These are phyloP conservation scores for Fusarium pseudonygamai DNA, from an alignment of 2,329 filamentous ascomycete genomes.

Conservation along the genomic window DNA sequence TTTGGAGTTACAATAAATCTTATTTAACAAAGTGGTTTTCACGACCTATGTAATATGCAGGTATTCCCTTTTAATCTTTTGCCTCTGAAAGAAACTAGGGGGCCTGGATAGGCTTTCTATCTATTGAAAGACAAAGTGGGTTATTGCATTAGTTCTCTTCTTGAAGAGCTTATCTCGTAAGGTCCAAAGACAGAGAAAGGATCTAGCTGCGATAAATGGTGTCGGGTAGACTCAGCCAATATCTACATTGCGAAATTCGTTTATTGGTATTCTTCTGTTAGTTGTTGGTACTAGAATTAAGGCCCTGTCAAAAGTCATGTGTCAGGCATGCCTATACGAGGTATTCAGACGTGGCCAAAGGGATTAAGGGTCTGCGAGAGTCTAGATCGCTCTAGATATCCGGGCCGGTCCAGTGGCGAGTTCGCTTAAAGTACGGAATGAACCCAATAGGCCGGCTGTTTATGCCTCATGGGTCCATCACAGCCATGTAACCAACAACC, in stretches of 20 bases:
- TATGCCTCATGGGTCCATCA: neutral
- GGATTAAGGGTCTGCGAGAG: neutral
- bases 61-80: too few relatives aligned
- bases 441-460: neutral
- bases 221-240: neutral
- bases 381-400: neutral
- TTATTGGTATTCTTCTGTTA: neutral
- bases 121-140: too few relatives aligned
- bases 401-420: neutral
- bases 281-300: neutral
- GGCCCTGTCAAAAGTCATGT: neutral
- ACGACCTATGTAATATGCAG: too few relatives aligned
- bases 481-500: neutral
- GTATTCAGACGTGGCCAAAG: neutral
- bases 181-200: neutral
- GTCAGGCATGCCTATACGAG: neutral
- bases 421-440: neutral
- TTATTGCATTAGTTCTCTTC: too few relatives aligned
- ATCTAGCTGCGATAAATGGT: too few relatives aligned
- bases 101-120: too few relatives aligned
- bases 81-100: too few relatives aligned
- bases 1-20: too few relatives aligned
- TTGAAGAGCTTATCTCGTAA: neutral
- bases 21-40: too few relatives aligned
- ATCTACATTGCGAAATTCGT: accelerated